These are phyloP conservation scores for Pleurotus citrinopileatus DNA, from an alignment of 768 basidiomycete genomes.

Conservation along the genomic window DNA sequence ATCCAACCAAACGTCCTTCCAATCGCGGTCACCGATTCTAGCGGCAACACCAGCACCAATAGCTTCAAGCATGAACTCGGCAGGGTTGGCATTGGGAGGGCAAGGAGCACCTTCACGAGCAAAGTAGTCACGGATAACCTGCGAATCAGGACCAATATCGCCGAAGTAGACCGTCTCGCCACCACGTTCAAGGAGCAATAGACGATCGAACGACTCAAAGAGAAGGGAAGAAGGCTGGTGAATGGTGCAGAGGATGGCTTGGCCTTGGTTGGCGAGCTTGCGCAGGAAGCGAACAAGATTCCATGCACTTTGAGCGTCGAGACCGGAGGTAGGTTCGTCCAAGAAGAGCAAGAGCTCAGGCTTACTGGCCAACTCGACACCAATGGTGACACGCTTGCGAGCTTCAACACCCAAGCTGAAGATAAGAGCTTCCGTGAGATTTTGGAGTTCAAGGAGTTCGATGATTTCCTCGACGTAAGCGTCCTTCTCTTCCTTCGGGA, in stretches of 20 bases:
- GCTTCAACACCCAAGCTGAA: conserved; percentile 65
- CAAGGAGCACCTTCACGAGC: conserved; percentile 70
- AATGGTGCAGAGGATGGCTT: conserved; percentile 89
- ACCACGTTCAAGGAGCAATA: conserved; percentile 67
- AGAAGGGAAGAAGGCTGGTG: conserved; percentile 85
- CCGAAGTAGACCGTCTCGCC: conserved; percentile 95
- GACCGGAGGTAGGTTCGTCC: conserved; percentile 46
- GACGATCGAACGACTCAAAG: conserved; percentile 82
- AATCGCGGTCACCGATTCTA: conserved; percentile 74
- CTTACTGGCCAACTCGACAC: conserved; percentile 88
- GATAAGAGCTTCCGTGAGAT: conserved; percentile 80
- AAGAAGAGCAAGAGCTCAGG: conserved; percentile 75
- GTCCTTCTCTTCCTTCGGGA: conserved; percentile 72
- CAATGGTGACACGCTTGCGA: conserved; percentile 86
- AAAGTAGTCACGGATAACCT: conserved; percentile 72
- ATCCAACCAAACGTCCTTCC: conserved; percentile 83
- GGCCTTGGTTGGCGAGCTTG: conserved; percentile 81
- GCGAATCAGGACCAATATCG: conserved; percentile 75
- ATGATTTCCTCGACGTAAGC: conserved; percentile 82
- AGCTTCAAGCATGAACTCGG: conserved; percentile 79
- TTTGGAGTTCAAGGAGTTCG: conserved; percentile 79
- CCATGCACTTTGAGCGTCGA: conserved; percentile 64
- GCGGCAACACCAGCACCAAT: conserved; percentile 81
- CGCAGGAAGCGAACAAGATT: conserved; percentile 78
- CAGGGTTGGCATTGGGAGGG: conserved; percentile 76